These are phyloP conservation scores for Pseudogymnoascus sp. DNA, from an alignment of 2,329 filamentous ascomycete genomes.

Conservation along the genomic window DNA sequence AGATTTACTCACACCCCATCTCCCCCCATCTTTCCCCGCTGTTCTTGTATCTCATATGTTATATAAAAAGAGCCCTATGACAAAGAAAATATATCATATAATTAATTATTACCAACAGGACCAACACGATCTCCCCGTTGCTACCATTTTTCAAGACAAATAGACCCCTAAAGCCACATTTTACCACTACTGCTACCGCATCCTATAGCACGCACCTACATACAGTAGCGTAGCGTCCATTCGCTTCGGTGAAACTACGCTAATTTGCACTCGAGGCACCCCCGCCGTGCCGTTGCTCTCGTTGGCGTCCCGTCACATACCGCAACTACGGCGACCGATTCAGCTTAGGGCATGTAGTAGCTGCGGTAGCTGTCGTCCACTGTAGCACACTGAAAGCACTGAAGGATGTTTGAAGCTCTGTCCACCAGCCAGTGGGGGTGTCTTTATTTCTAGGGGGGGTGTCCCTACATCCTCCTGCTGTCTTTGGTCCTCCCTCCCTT, in stretches of 20 bases:
- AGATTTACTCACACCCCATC: background rate
- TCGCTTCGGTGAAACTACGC: conserved; percentile 4
- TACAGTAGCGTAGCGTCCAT: background rate
- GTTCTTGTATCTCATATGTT: background rate
- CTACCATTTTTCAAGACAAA: background rate
- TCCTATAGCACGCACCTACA: background rate
- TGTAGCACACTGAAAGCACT: background rate
- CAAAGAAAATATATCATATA: background rate
- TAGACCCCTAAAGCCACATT: background rate
- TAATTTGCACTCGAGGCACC: background rate
- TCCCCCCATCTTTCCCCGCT: background rate
- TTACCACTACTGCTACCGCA: background rate
- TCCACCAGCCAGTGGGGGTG: background rate
- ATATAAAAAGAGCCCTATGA: background rate
- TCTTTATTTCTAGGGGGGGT: background rate
- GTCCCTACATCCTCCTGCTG: background rate
- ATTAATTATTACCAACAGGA: background rate
- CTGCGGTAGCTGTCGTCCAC: background rate
- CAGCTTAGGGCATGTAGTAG: background rate
- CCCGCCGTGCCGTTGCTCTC: background rate
- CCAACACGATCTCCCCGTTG: background rate
- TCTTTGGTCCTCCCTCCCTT: conserved; percentile 8
- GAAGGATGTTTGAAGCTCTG: background rate
- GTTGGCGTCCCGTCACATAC: background rate
- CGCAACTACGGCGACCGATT: background rate